phyloP scores from a whole-genome alignment of 1,284 basidiomycete species.

The Gomphus sp. region DNA sequence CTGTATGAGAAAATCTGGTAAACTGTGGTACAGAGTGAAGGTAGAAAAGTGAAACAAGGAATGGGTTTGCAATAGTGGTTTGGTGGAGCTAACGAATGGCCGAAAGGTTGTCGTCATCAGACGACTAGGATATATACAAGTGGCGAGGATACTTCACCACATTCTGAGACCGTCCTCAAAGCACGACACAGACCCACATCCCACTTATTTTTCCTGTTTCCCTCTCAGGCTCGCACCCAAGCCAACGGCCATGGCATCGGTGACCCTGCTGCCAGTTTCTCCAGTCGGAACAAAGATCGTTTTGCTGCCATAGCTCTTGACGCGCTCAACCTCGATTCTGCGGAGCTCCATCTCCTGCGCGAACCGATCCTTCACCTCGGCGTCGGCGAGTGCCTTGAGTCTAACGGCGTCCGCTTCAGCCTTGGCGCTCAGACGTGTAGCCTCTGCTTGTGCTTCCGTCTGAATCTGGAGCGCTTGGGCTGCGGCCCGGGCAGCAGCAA shows the following conservation, averaged over 20 bases:
- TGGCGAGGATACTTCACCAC: too few relatives aligned
- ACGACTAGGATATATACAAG: too few relatives aligned
- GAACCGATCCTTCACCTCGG: conserved; percentile 50
- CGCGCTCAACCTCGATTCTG: conserved; percentile 52
- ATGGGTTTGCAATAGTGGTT: too few relatives aligned
- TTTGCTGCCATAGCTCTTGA: conserved; percentile 57
- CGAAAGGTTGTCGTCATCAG: too few relatives aligned
- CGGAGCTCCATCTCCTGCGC: conserved; percentile 67
- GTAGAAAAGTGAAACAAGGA: too few relatives aligned
- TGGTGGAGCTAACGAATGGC: too few relatives aligned
- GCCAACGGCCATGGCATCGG: conserved; percentile 49
- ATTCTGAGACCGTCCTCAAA: too few relatives aligned
- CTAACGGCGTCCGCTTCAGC: conserved; percentile 65
- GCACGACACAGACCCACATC: background rate
- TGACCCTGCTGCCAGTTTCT: conserved; percentile 44
- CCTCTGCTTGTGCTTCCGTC: conserved; percentile 64
- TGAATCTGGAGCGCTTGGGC: conserved; percentile 62
- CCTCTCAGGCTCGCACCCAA: conserved; percentile 58
- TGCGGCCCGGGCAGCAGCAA: conserved; percentile 65
- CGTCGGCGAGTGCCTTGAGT: conserved; percentile 54
- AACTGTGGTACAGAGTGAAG: too few relatives aligned
- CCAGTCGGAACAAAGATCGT: conserved; percentile 65
- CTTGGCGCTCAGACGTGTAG: conserved; percentile 58
- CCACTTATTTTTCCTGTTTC: conserved; percentile 16
- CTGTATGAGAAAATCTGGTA: too few relatives aligned